These are phyloP conservation scores for Septoria petroselini DNA, from an alignment of 2,329 filamentous ascomycete species.

Conservation along the genomic window DNA sequence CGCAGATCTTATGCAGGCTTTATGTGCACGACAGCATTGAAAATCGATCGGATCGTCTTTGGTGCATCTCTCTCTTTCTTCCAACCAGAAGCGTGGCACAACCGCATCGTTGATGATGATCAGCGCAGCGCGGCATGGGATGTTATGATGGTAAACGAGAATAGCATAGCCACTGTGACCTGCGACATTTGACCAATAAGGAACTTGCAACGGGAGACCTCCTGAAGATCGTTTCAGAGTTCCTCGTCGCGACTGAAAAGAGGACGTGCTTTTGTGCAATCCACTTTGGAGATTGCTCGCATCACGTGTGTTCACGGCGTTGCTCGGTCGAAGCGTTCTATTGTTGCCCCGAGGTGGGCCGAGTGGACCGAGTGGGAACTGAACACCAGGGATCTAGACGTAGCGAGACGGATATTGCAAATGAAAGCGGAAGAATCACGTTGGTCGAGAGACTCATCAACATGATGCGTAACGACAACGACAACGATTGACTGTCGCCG, in stretches of 20 bases:
- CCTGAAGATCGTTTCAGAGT: too few relatives aligned
- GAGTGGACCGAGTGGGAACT: background rate
- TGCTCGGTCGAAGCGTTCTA: background rate
- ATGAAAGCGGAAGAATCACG: too few relatives aligned
- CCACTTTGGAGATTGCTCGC: background rate
- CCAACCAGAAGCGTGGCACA: too few relatives aligned
- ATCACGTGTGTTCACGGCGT: slow-evolving; percentile 1
- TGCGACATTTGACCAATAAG: background rate
- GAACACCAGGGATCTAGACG: background rate
- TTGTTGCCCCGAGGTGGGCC: slow-evolving; percentile 5
- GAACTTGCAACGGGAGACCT: background rate
- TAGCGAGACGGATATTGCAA: slow-evolving; percentile 2
- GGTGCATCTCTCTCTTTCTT: background rate
- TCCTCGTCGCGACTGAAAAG: too few relatives aligned
- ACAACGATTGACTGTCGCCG: background rate
- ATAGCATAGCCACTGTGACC: too few relatives aligned
- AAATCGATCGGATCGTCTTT: background rate
- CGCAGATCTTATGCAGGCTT: slow-evolving; percentile 14
- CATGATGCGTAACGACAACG: too few relatives aligned
- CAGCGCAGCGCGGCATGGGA: too few relatives aligned
- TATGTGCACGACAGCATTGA: slow-evolving; percentile 13
- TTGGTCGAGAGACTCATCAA: too few relatives aligned
- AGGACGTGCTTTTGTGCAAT: background rate
- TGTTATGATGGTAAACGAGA: background rate
- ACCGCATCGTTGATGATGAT: too few relatives aligned